Evolutionary conservation across 2,329 filamentous ascomycete genomes (phyloP).

Genomic region (Boeremia lycopersici): DNA sequence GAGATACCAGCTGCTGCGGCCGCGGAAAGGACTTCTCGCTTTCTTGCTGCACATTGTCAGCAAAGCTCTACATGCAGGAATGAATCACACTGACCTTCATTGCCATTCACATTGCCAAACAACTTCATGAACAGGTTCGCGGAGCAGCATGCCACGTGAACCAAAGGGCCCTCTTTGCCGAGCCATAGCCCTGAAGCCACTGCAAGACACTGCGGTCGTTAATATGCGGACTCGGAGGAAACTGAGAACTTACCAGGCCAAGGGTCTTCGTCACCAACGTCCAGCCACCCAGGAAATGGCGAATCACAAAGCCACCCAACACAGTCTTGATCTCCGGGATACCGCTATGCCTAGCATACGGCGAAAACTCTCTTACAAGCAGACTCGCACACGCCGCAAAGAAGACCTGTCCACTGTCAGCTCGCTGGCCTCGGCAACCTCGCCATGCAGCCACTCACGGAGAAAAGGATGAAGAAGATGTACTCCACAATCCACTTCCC

Average conservation of each 20-base stretch:
- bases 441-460: constrained; percentile 60
- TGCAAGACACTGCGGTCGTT: constrained; percentile 71
- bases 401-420: constrained; percentile 61
- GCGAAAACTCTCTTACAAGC: constrained; percentile 81
- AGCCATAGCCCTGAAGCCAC: constrained; percentile 96
- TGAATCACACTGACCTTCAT: constrained; percentile 70
- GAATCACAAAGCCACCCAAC: constrained; percentile 90
- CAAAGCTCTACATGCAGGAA: neutral
- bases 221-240: constrained; percentile 19
- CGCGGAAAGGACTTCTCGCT: constrained; percentile 89
- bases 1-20: constrained; percentile 92
- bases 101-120: constrained; percentile 78
- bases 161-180: constrained; percentile 92
- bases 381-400: constrained; percentile 80
- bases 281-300: constrained; percentile 84
- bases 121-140: constrained; percentile 93
- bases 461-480: constrained; percentile 82
- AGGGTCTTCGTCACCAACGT: constrained; percentile 88
- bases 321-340: constrained; percentile 98
- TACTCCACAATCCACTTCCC: constrained; percentile 87
- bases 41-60: constrained; percentile 67
- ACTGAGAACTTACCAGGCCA: constrained; percentile 68
- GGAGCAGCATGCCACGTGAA: constrained; percentile 96
- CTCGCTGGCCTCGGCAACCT: neutral
- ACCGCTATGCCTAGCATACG: constrained; percentile 91